Evolutionary conservation across 192 early-diverging fungal species (phyloP).

Genomic region (Phlyctochytrium bullatum): DNA sequence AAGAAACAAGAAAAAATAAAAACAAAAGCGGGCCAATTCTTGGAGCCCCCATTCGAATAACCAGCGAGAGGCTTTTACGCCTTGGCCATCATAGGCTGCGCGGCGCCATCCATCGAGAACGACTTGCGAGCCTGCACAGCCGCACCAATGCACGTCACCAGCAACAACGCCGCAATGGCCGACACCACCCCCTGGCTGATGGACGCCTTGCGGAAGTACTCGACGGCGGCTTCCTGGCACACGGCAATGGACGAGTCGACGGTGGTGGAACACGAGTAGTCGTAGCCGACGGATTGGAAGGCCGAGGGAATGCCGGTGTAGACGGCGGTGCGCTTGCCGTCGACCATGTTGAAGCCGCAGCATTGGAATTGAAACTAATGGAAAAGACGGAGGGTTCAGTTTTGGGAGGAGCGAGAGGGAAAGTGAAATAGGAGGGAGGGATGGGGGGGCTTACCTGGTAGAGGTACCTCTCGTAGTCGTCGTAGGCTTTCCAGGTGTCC

Average conservation of each 20-base stretch:
- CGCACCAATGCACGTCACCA: not conserved
- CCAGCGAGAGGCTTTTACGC: too few relatives aligned
- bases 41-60: too few relatives aligned
- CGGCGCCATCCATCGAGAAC: not conserved
- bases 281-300: not conserved
- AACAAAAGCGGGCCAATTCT: too few relatives aligned
- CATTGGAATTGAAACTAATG: not conserved
- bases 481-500: not conserved
- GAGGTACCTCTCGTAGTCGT: not conserved
- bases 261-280: too few relatives aligned
- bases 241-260: not conserved
- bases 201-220: not conserved
- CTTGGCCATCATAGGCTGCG: not conserved
- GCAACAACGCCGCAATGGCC: not conserved
- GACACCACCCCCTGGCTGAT: not conserved
- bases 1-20: too few relatives aligned
- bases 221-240: not conserved
- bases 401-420: too few relatives aligned
- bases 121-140: not conserved
- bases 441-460: slow-evolving; percentile 1
- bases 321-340: not conserved
- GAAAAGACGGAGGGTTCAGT: too few relatives aligned
- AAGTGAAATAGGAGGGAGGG: too few relatives aligned
- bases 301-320: not conserved
- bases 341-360: not conserved